phyloP scores from a whole-genome alignment of 2,329 filamentous ascomycete species.

The Fusarium mangiferae region DNA sequence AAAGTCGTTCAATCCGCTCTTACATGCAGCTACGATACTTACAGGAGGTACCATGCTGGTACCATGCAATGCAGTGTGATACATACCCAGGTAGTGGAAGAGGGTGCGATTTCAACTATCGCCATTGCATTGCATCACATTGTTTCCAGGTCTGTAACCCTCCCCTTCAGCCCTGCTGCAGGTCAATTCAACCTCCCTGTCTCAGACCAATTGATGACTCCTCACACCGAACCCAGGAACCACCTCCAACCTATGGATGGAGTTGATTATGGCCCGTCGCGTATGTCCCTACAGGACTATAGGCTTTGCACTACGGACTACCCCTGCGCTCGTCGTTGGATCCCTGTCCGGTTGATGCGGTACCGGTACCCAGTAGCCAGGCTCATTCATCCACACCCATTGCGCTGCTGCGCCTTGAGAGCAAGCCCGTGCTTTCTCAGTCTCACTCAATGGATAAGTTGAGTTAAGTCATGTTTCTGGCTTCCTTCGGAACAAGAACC shows the following conservation, averaged over 20 bases:
- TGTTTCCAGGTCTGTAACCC: constrained; percentile 26
- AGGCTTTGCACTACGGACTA: not conserved
- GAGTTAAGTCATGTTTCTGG: constrained; percentile 1
- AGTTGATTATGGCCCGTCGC: constrained; percentile 3
- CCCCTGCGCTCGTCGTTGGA: constrained; percentile 5
- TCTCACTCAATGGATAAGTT: constrained; percentile 35
- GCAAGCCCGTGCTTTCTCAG: constrained; percentile 24
- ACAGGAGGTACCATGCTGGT: not conserved
- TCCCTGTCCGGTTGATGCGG: constrained; percentile 25
- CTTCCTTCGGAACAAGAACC: constrained; percentile 24
- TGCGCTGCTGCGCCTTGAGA: constrained; percentile 45
- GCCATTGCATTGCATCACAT: constrained; percentile 23
- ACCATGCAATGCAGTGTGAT: constrained; percentile 2
- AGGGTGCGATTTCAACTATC: constrained; percentile 20
- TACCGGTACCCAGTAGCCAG: constrained; percentile 32
- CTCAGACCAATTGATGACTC: constrained; percentile 43
- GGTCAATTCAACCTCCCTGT: constrained; percentile 39
- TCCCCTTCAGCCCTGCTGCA: constrained; percentile 44
- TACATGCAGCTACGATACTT: constrained; percentile 10
- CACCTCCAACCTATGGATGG: constrained; percentile 25
- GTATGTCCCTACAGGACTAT: constrained; percentile 2
- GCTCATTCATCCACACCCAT: constrained; percentile 36
- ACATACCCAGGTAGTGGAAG: not conserved
- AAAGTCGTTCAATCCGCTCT: not conserved
- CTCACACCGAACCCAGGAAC: constrained; percentile 41